phyloP scores from a whole-genome alignment of 106 monocot species.

The Phalaenopsis aphrodite region DNA sequence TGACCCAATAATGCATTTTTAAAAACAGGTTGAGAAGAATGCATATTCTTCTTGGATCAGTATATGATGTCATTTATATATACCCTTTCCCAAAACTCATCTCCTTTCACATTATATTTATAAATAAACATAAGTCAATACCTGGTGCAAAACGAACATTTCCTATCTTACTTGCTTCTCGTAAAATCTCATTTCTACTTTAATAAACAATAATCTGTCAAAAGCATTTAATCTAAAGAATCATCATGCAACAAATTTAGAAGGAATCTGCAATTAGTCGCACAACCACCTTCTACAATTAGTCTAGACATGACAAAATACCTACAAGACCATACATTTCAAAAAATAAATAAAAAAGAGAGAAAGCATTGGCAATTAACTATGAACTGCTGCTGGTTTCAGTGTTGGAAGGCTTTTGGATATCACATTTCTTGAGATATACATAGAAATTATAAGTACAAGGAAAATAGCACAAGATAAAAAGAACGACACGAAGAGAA shows the following conservation, averaged over 20 bases:
- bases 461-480: background rate
- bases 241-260: background rate
- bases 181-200: background rate
- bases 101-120: background rate
- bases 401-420: background rate
- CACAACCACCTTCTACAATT: background rate
- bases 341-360: background rate
- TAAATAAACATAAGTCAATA: background rate
- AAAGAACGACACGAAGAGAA: background rate
- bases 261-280: background rate
- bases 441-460: background rate
- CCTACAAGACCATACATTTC: background rate
- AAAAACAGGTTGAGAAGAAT: no score
- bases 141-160: background rate
- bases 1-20: no score
- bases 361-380: background rate
- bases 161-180: background rate
- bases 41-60: no score
- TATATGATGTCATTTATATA: background rate
- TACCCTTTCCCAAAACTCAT: background rate
- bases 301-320: background rate
- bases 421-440: background rate
- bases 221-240: background rate
- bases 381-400: background rate
- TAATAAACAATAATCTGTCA: background rate